A percentile compares a stretch with the other conserved stretches of the same genome.
phyloP scores from a whole-genome alignment of 1,284 basidiomycete genomes.

The Clitocybe nebularis region DNA sequence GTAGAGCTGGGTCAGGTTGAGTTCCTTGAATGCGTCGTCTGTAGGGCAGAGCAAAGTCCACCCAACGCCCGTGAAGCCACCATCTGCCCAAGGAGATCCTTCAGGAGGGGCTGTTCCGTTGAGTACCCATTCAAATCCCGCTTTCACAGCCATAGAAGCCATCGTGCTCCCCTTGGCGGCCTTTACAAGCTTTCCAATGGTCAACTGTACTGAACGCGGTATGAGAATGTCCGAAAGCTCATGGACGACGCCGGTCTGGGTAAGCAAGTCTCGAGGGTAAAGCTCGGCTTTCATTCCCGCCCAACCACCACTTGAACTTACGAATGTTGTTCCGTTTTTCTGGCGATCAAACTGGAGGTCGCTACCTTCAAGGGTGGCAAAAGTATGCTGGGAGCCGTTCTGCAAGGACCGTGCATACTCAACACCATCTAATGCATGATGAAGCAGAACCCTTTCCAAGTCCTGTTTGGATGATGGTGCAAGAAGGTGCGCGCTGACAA shows the following conservation, averaged over 20 bases:
- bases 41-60: slow-evolving; percentile 89
- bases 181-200: slow-evolving; percentile 83
- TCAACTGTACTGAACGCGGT: slow-evolving; percentile 84
- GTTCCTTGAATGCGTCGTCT: slow-evolving; percentile 88
- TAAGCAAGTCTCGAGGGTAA: slow-evolving; percentile 63
- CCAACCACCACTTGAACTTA: slow-evolving; percentile 75
- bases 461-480: slow-evolving; percentile 73
- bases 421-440: slow-evolving; percentile 79
- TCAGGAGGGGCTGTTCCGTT: slow-evolving; percentile 78
- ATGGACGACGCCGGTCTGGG: slow-evolving; percentile 89
- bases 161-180: slow-evolving; percentile 88
- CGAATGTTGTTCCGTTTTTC: slow-evolving; percentile 44
- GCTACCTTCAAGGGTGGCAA: slow-evolving; percentile 69
- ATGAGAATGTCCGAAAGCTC: slow-evolving; percentile 86
- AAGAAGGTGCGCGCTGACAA: slow-evolving; percentile 87
- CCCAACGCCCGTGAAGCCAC: slow-evolving; percentile 44
- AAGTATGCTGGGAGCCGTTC: slow-evolving; percentile 65
- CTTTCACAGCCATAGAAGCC: slow-evolving; percentile 77
- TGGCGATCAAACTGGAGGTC: slow-evolving; percentile 60
- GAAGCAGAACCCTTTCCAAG: slow-evolving; percentile 77
- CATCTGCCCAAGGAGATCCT: slow-evolving; percentile 54
- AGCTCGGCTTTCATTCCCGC: slow-evolving; percentile 59
- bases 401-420: slow-evolving; percentile 67
- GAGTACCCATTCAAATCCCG: slow-evolving; percentile 86
- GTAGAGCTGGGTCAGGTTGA: slow-evolving; percentile 82